Evolutionary conservation across 2,329 filamentous ascomycete genomes (phyloP), one percentile per base, ranked within the genome.

Genomic region (Exophiala aquamarina): DNA sequence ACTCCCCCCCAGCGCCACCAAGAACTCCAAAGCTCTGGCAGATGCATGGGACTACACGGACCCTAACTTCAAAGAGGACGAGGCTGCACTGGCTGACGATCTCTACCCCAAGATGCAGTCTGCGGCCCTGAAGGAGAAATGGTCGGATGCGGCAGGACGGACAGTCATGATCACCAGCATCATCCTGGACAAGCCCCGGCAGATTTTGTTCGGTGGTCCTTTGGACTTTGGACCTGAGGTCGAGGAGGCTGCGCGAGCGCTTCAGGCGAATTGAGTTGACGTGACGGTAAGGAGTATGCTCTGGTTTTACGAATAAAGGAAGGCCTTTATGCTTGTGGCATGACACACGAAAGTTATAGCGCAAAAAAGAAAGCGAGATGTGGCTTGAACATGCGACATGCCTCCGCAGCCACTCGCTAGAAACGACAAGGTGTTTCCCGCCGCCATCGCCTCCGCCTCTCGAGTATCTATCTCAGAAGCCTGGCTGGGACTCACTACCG

Each of bases 191-290:
- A 11, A 17, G 13, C 26, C 18, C 3, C 29, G 28, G 36, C 47
- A 50, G 20, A 31, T 44, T 4, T n/a, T 50, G 39, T 47, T 50
- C 23, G 43, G 50, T 9, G 47, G 46, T 13, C 4, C 20, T 3
- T 47, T 50, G 41, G 43, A 47, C 15, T 50, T 54, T 39, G 47
- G 47, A 14, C 4, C 42, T 8, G 50, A 47, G 18, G 47, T 54
- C 4, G 36, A 50, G 26, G 34, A 23, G 21, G 47, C 47, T 17
- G 47, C 50, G n/a, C 37, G 50, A 35, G 47, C 23, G n/a, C 6
- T 34, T n/a, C 5, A 5, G 32, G 23, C 23, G 23, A 26, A n/a
- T n/a, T n/a, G n/a, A n/a, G n/a, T n/a, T n/a, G n/a, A n/a, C n/a
- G n/a, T n/a, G n/a, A n/a, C n/a, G n/a, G n/a, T n/a, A n/a, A n/a